Base-by-base conservation (phyloP, 257 asterid species). In the Dorcoceras hygrometricum region DNA sequence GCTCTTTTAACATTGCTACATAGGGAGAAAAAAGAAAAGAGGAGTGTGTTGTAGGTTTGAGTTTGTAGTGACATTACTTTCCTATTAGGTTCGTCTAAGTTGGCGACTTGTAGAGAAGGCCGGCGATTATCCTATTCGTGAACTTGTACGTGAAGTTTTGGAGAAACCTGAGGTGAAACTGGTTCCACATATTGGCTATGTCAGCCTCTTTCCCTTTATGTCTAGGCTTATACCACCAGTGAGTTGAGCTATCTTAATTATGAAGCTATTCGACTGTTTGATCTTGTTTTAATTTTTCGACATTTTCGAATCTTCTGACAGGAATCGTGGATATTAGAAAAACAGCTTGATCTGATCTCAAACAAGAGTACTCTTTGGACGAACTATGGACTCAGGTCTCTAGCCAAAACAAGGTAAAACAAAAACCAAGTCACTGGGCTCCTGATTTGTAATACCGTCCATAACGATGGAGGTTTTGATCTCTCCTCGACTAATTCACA, bases 111-210 rank as follows among this genome's bases (percentile, higher is more conserved):
- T 86, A 46, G 91, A 88, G 78, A 57, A 80, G 27, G 79, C 80
- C 50, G 84, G 82, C 29, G 63, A 75, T 59, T 81, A 87, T 58
- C 96, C 95, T 28, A 79, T 74, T 59, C 91, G 88, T 61, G 89
- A 93, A 81, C 80, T 87, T 31, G 66, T 85, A 67, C 81, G 96
- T 48, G 91, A 94, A 84, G 96, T 85, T 66, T 68, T 85, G 36
- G 96, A 85, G 78, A 73, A 81, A 61, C 96, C 97, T 57, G 78
- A 63, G 65, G 71, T 85, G 82, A 87, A 86, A 78, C 77, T 90
- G 81, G 96, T 94, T 81, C 97, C 96, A 71, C 97, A 90, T 80
- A 58, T 85, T 72, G 99, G 99, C 82, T 94, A 94, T 29, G 95
- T 85, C 72, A 90, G 97, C 92, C 95, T 94, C 62, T 94, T 94